phyloP scores from a whole-genome alignment of 371 early-diverging fungal species.

The Scutellospora calospora region DNA sequence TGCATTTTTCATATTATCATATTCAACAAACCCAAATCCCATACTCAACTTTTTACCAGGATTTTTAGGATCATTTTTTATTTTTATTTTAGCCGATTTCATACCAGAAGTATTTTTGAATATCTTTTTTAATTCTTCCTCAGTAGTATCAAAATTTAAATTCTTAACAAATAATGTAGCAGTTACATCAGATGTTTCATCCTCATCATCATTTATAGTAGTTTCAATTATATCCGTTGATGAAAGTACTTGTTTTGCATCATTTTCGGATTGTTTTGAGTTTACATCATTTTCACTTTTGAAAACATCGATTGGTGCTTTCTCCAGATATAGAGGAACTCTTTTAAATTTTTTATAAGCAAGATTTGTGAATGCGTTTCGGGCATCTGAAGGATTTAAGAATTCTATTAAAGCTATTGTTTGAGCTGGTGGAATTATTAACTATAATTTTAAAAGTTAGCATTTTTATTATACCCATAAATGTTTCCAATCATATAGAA shows the following conservation, averaged over 20 bases:
- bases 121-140: constrained; percentile 72
- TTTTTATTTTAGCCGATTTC: constrained; percentile 78
- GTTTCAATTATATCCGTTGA: constrained; percentile 58
- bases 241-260: constrained; percentile 42
- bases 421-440: constrained; percentile 91
- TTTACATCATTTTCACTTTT: constrained; percentile 57
- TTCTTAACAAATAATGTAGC: constrained; percentile 95
- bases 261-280: constrained; percentile 40
- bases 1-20: constrained; percentile 79
- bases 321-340: constrained; percentile 92
- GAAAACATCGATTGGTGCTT: constrained; percentile 90
- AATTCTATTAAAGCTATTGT: constrained; percentile 97
- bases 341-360: constrained; percentile 93
- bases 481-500: neutral
- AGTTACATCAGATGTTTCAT: constrained; percentile 58
- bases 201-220: constrained; percentile 53
- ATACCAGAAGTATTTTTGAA: constrained; percentile 79
- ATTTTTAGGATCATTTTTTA: constrained; percentile 83
- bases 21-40: constrained; percentile 99
- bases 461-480: neutral
- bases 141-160: constrained; percentile 88
- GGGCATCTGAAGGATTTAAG: constrained; percentile 88
- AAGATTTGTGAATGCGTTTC: constrained; percentile 86
- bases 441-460: constrained; percentile 44
- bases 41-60: constrained; percentile 79